A percentile compares a stretch with the other conserved stretches of the same genome.
Evolutionary conservation across 2,329 filamentous ascomycete species (phyloP).

Genomic region (Fusarium lateritium): DNA sequence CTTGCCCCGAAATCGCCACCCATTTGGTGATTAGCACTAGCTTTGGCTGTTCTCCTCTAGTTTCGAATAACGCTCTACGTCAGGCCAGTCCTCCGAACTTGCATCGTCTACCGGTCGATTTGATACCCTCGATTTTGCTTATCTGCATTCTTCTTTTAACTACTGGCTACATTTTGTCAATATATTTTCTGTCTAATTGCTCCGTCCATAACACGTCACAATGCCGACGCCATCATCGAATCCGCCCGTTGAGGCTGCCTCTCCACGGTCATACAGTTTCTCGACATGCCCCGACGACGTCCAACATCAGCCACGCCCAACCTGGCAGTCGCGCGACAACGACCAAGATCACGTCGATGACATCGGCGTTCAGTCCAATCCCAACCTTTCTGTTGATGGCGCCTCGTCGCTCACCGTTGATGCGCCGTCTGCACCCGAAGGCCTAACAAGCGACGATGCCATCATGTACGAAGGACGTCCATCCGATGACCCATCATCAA

Average conservation of each 20-base stretch:
- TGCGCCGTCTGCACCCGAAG: conserved; percentile 40
- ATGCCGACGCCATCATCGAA: conserved; percentile 65
- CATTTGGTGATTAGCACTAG: conserved; percentile 44
- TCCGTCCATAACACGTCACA: conserved; percentile 38
- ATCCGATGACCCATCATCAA: conserved; percentile 53
- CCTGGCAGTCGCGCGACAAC: conserved; percentile 47
- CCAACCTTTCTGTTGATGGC: conserved; percentile 39
- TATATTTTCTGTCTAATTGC: conserved; percentile 25
- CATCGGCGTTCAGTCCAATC: conserved; percentile 41
- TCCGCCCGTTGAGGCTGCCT: conserved; percentile 56
- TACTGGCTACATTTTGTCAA: conserved; percentile 10
- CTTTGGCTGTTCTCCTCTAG: conserved; percentile 37
- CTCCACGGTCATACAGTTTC: conserved; percentile 57
- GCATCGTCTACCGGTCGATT: conserved; percentile 34
- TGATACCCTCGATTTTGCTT: conserved; percentile 36
- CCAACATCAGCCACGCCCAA: conserved; percentile 48
- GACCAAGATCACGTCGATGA: conserved; percentile 35
- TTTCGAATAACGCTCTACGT: conserved; percentile 40
- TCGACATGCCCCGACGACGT: conserved; percentile 62
- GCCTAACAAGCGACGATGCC: conserved; percentile 44
- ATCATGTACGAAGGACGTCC: conserved; percentile 46
- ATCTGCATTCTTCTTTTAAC: background rate
- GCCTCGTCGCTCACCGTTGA: conserved; percentile 43
- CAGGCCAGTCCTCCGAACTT: conserved; percentile 28
- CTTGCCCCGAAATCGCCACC: conserved; percentile 48